phyloP scores from a whole-genome alignment of 2,329 filamentous ascomycete species.

The Aspergillus sp. region DNA sequence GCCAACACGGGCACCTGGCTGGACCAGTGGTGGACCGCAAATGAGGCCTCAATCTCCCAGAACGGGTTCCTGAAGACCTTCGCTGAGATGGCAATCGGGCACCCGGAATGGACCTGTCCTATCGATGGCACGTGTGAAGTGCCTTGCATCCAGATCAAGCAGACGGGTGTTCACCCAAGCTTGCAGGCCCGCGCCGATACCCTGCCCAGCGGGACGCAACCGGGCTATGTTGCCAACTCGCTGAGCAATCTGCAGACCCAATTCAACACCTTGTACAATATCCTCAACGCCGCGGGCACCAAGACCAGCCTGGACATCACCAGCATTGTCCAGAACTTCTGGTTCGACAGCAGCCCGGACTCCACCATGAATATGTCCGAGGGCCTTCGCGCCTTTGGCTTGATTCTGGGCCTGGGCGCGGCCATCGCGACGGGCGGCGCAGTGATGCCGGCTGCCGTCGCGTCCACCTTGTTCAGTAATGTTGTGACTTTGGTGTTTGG shows the following conservation, averaged over 20 bases:
- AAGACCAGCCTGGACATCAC: background rate
- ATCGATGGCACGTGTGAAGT: background rate
- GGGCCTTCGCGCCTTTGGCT: background rate
- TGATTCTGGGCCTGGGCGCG: background rate
- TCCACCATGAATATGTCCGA: background rate
- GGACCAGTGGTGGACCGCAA: background rate
- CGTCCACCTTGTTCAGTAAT: background rate
- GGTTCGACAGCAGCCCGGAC: background rate
- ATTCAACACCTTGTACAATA: background rate
- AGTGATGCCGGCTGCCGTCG: background rate
- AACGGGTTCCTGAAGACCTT: background rate
- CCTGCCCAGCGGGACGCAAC: background rate
- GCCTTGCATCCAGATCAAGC: background rate
- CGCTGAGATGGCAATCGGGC: background rate
- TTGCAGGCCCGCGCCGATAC: background rate
- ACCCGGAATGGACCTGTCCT: background rate
- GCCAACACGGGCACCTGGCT: background rate
- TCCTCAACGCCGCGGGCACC: background rate
- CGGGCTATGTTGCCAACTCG: background rate
- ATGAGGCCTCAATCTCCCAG: background rate
- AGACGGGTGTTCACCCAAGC: background rate
- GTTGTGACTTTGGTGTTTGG: background rate
- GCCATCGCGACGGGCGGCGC: background rate
- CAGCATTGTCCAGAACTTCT: slow-evolving; percentile 1
- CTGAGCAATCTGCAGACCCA: background rate